Conservation (phyloP, 1,284 basidiomycete genomes). For the Sporisorium scitamineum region DNA sequence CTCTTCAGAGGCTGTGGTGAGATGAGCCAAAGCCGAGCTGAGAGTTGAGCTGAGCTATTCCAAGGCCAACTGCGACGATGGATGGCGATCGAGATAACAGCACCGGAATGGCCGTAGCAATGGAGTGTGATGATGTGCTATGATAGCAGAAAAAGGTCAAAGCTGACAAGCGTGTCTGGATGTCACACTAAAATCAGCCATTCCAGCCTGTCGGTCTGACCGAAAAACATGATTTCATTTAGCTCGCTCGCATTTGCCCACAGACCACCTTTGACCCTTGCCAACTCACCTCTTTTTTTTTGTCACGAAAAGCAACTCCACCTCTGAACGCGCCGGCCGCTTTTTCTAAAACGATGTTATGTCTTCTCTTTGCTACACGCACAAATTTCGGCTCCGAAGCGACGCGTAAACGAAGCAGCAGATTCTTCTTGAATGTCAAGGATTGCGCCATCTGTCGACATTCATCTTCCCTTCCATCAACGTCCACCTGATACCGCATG, state of each 20-base stretch:
- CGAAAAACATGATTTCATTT: conserved; percentile 3
- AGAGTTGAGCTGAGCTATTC: conserved; percentile 5
- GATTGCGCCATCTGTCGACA: background rate
- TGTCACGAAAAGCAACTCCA: conserved; percentile 9
- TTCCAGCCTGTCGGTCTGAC: background rate
- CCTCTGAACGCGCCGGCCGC: background rate
- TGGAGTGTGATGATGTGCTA: no score
- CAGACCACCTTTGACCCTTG: no score
- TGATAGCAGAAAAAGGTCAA: background rate
- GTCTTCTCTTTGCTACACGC: background rate
- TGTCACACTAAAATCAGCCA: background rate
- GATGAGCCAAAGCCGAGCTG: background rate
- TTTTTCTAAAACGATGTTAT: conserved; percentile 14
- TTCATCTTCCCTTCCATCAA: background rate
- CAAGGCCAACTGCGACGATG: background rate
- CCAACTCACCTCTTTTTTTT: background rate
- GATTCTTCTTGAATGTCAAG: conserved; percentile 13
- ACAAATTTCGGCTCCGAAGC: conserved; percentile 25
- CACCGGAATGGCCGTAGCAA: background rate
- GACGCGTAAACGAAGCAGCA: conserved; percentile 13
- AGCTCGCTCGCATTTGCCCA: conserved; percentile 5
- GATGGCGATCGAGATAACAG: background rate
- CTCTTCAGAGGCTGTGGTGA: conserved; percentile 4
- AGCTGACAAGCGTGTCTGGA: background rate
- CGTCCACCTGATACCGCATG: background rate